Evolutionary conservation across 805 yeast genomes (phyloP).

Genomic region (Yamadazyma sp.): DNA sequence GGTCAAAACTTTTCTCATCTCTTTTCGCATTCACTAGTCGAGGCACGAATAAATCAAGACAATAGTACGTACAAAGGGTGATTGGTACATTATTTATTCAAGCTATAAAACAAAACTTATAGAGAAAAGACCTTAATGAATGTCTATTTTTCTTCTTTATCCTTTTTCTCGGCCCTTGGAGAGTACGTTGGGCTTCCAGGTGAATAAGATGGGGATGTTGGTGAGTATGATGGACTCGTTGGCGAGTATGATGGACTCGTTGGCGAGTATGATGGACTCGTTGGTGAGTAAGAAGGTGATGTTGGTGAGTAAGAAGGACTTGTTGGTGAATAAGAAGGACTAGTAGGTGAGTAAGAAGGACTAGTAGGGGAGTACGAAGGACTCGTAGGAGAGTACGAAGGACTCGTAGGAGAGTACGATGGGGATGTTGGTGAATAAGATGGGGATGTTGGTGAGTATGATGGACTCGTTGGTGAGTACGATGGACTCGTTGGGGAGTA

Average conservation of each 20-base stretch:
- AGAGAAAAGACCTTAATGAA: too few species aligned
- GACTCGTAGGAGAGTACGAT: constrained; percentile 67
- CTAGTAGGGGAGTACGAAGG: constrained; percentile 71
- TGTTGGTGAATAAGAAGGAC: constrained; percentile 68
- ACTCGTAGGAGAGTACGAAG: constrained; percentile 64
- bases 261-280: constrained; percentile 72
- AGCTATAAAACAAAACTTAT: too few species aligned
- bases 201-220: constrained; percentile 68
- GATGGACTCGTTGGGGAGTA: constrained; percentile 74
- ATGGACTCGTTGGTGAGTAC: constrained; percentile 70
- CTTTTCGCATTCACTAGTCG: too few species aligned
- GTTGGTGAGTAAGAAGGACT: constrained; percentile 73
- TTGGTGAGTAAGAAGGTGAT: constrained; percentile 62
- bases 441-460: constrained; percentile 80
- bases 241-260: constrained; percentile 65
- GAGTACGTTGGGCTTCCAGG: constrained; percentile 48
- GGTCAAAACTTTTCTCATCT: too few species aligned
- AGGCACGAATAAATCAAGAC: too few species aligned
- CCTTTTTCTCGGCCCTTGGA: constrained; percentile 39
- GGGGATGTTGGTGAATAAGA: constrained; percentile 71
- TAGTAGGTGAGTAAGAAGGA: constrained; percentile 69
- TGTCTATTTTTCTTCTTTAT: constrained; percentile 20
- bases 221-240: constrained; percentile 55
- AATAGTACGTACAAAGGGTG: too few species aligned
- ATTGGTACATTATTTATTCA: too few species aligned